Base-by-base conservation (phyloP, 306 rosid species). In the Luffa aegyptiaca region DNA sequence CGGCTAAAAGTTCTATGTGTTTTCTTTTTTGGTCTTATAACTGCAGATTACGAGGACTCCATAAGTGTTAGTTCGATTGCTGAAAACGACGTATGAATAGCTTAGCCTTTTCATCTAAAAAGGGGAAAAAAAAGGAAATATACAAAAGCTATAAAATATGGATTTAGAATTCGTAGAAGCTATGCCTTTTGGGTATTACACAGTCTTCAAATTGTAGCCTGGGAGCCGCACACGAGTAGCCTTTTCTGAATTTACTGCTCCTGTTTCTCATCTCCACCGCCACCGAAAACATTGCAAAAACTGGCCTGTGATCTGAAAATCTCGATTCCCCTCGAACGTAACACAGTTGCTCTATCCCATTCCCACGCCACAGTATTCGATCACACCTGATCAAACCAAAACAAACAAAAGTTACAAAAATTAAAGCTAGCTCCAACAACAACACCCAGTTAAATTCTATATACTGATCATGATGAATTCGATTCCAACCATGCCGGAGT, bases 231-330 rank as follows among this genome's bases (percentile, higher is more conserved):
- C 89, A 92, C 0, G 97, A 90, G 80, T 75, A 88, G 2, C 93
- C 96, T 78, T 88, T 91, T 85, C 92, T 89, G 81, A 89, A 90
- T 79, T 85, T 92, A 74, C 52, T 88, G 87, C 75, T 85, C 77
- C 85, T 92, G 87, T 75, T 81, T 46, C 83, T 82, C 31, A 26
- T 81, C 66, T 84, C 84, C 65, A 89, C 98, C 37, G 83, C 89
- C 84, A 94, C 96, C 13, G 91, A 83, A 70, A 94, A 94, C 37
- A 92, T 88, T 12, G 85, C 87, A 77, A 96, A 89, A 37, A 94
- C 94, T 0, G 97, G 97, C 57, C 98, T 84, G 55, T 94, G 97
- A 79, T 92, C 98, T 9, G 98, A 94, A 79, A 94, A 88, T 78
- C 96, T 88, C 0, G 94, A 94, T 74, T 94, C 98, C 42, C 93